phyloP scores from a whole-genome alignment of 2,329 filamentous ascomycete genomes.

The Alternaria conjuncta region DNA sequence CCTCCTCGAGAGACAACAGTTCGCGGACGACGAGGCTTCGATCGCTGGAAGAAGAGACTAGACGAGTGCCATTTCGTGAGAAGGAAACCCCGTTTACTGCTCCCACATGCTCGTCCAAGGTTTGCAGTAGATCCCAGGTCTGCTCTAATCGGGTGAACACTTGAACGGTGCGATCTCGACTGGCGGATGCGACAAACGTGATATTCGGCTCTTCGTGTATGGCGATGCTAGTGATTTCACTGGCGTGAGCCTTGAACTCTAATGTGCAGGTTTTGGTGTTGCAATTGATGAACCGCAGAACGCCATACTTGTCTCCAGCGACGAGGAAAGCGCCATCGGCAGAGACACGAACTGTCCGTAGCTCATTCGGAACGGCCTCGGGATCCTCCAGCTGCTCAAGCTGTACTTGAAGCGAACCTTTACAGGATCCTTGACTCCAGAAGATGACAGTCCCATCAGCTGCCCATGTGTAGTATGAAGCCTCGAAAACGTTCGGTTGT shows the following conservation, averaged over 20 bases:
- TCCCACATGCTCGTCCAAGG: slow-evolving; percentile 87
- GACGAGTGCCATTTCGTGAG: slow-evolving; percentile 69
- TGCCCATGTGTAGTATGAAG: slow-evolving; percentile 90
- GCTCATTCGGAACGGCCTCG: slow-evolving; percentile 62
- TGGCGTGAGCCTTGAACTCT: slow-evolving; percentile 83
- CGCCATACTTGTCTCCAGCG: slow-evolving; percentile 86
- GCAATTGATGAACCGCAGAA: slow-evolving; percentile 73
- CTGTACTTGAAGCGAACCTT: slow-evolving; percentile 68
- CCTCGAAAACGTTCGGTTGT: slow-evolving; percentile 64
- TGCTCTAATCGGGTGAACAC: slow-evolving; percentile 72
- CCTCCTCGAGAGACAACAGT: slow-evolving; percentile 71
- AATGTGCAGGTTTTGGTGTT: slow-evolving; percentile 67
- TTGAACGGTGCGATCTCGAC: slow-evolving; percentile 87
- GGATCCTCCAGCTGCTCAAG: slow-evolving; percentile 66
- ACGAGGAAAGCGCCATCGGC: slow-evolving; percentile 70
- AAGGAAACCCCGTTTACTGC: slow-evolving; percentile 82
- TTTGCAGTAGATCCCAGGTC: slow-evolving; percentile 81
- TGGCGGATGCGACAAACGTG: slow-evolving; percentile 76
- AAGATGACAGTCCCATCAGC: slow-evolving; percentile 79
- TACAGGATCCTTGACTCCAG: slow-evolving; percentile 79
- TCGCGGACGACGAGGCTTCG: slow-evolving; percentile 85
- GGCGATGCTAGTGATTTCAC: slow-evolving; percentile 82
- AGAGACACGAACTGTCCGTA: slow-evolving; percentile 66
- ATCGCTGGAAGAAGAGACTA: slow-evolving; percentile 85
- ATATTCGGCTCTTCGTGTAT: slow-evolving; percentile 70